Evolutionary conservation across 768 basidiomycete genomes (phyloP).

Genomic region (Tricholoma flavovirens): DNA sequence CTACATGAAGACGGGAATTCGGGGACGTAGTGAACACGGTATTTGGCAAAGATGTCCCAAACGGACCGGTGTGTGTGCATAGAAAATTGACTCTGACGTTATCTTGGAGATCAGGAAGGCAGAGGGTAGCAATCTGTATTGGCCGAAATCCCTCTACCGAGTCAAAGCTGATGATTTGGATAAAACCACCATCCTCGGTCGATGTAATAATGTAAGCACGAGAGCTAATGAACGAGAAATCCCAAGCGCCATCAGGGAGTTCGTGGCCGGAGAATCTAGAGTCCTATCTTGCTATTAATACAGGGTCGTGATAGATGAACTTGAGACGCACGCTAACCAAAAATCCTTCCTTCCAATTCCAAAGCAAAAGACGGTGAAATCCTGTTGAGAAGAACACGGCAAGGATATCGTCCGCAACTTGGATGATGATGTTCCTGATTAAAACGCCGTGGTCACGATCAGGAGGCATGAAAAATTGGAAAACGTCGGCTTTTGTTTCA

Average conservation of each 20-base stretch:
- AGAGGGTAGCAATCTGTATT: slow-evolving; percentile 9
- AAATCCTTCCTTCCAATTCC: slow-evolving; percentile 16
- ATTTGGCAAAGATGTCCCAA: slow-evolving; percentile 17
- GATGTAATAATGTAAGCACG: slow-evolving; percentile 40
- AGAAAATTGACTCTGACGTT: slow-evolving; percentile 10
- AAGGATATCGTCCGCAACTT: slow-evolving; percentile 50
- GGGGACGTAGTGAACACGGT: slow-evolving; percentile 18
- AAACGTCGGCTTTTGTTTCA: slow-evolving; percentile 24
- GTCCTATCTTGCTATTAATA: slow-evolving; percentile 1
- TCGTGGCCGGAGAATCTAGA: slow-evolving; percentile 1
- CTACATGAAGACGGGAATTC: slow-evolving; percentile 7
- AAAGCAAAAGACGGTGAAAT: slow-evolving; percentile 22
- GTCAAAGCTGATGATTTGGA: slow-evolving; percentile 39
- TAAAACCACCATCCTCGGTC: slow-evolving; percentile 23
- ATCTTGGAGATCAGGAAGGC: slow-evolving; percentile 11
- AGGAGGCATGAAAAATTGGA: slow-evolving; percentile 21
- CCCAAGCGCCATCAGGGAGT: slow-evolving; percentile 27
- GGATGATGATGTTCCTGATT: slow-evolving; percentile 32
- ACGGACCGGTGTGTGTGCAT: slow-evolving; percentile 28
- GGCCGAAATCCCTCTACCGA: slow-evolving; percentile 3
- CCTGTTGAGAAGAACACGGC: slow-evolving; percentile 36
- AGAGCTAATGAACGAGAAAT: slow-evolving; percentile 43
- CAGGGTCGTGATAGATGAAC: no score
- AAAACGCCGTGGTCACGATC: slow-evolving; percentile 16
- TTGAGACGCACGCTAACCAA: slow-evolving; percentile 6